Conservation (phyloP, 2,329 filamentous ascomycete species). For the Fusarium mexicanum region DNA sequence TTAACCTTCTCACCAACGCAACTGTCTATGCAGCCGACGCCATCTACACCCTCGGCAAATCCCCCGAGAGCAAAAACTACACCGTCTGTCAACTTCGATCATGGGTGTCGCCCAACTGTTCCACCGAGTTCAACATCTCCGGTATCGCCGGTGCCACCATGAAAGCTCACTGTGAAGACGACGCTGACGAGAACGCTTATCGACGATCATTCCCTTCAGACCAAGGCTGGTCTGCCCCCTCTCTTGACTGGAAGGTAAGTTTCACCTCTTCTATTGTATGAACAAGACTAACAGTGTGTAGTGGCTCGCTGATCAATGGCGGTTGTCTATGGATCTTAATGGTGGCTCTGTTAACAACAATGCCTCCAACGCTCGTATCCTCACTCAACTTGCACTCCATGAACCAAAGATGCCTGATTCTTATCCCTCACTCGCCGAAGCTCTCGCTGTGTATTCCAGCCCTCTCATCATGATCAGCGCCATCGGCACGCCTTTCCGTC, state of each 20-base stretch:
- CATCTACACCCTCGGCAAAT: constrained; percentile 73
- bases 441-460: constrained; percentile 74
- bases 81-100: constrained; percentile 75
- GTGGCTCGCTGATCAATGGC: constrained; percentile 65
- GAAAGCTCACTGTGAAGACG: constrained; percentile 68
- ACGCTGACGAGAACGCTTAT: constrained; percentile 65
- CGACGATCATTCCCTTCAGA: constrained; percentile 50
- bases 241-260: constrained; percentile 60
- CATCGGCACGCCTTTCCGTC: constrained; percentile 67
- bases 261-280: background rate
- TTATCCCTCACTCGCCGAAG: constrained; percentile 77
- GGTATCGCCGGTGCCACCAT: constrained; percentile 68
- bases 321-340: constrained; percentile 63
- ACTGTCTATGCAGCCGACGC: constrained; percentile 56
- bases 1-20: constrained; percentile 73
- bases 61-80: constrained; percentile 57
- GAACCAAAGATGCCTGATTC: constrained; percentile 54
- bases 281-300: constrained; percentile 22
- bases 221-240: constrained; percentile 46
- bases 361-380: constrained; percentile 66
- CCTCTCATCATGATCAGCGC: constrained; percentile 72
- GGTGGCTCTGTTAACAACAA: constrained; percentile 64
- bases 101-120: constrained; percentile 71
- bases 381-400: constrained; percentile 62
- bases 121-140: constrained; percentile 67